phyloP scores from a whole-genome alignment of 2,329 filamentous ascomycete species.

The Diaporthe humulicola region DNA sequence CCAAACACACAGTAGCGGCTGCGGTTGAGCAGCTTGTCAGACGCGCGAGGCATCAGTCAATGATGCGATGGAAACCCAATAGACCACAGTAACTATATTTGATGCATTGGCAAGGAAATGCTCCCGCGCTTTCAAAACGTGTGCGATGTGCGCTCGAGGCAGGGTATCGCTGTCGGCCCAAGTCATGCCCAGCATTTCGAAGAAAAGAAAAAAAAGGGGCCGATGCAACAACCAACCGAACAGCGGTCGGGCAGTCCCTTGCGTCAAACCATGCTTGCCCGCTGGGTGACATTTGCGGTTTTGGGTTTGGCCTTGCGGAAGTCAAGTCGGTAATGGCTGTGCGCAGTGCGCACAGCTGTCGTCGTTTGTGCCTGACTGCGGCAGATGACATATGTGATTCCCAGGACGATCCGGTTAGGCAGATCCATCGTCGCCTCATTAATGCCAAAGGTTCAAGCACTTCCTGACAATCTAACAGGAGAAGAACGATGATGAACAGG shows the following conservation, averaged over 20 bases:
- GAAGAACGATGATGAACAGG: neutral
- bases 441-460: neutral
- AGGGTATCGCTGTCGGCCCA: constrained; percentile 26
- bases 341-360: constrained; percentile 27
- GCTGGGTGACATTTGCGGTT: constrained; percentile 28
- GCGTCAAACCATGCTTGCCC: constrained; percentile 18
- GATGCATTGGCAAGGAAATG: constrained; percentile 26
- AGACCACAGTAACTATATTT: constrained; percentile 17
- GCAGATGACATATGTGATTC: constrained; percentile 3
- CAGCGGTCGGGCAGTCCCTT: constrained; percentile 33
- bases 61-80: constrained; percentile 28
- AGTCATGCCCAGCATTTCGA: constrained; percentile 31
- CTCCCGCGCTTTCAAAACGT: constrained; percentile 24
- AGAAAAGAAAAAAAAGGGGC: neutral
- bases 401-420: neutral
- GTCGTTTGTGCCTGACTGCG: constrained; percentile 25
- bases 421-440: neutral
- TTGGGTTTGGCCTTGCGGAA: constrained; percentile 20
- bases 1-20: neutral
- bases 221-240: constrained; percentile 23
- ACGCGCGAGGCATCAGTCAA: constrained; percentile 16
- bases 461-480: neutral
- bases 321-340: neutral
- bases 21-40: constrained; percentile 26
- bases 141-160: constrained; percentile 30